Evolutionary conservation across 2,329 filamentous ascomycete species (phyloP), one percentile per base, ranked within the genome.

Genomic region (Gnomoniopsis sp.): DNA sequence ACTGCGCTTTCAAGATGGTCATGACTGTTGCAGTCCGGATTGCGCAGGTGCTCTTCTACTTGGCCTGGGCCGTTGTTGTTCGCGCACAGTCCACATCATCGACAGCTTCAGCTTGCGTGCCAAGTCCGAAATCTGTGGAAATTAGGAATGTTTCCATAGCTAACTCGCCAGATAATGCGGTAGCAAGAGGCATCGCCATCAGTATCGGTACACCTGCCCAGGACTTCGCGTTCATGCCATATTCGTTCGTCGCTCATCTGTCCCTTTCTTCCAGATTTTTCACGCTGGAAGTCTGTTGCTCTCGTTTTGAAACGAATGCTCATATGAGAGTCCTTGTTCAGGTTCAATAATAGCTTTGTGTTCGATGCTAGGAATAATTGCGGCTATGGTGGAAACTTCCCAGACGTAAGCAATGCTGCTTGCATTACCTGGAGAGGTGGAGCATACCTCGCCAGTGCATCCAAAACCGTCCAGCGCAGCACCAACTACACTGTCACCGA

Each of bases 391-490:
- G 46, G n/a, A n/a, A n/a, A 43, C 17, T 49, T 23, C 15, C 19
- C 12, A 23, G 48, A 26, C 2, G 48, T 43, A n/a, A 57, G 22
- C 21, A 12, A 57, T 4, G 23, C 22, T 21, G 34, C 34, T 4
- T 57, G 54, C 12, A 51, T 57, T 3, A 38, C 54, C 48, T 30
- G 48, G 12, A 26, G 54, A 17, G 54, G 54, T 15, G 54, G 54
- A n/a, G 54, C 54, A 36, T 57, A 57, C 38, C 11, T 33, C 47
- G 21, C 51, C 1, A 22, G 26, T 11, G 14, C 54, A 10, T 57
- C 54, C 23, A 51, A 43, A 46, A 44, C 54, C 8, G 22, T 50
- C 14, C 50, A 49, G 15, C 36, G 21, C 19, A 17, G 26, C 36
- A 44, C 51, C 1, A 38, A 43, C 19, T 21, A 36, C 10, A 44